Percentiles rank a stretch among this genome's conserved stretches.
These are phyloP conservation scores for Nidula niveotomentosa DNA, from an alignment of 1,284 basidiomycete species.

Conservation along the genomic window DNA sequence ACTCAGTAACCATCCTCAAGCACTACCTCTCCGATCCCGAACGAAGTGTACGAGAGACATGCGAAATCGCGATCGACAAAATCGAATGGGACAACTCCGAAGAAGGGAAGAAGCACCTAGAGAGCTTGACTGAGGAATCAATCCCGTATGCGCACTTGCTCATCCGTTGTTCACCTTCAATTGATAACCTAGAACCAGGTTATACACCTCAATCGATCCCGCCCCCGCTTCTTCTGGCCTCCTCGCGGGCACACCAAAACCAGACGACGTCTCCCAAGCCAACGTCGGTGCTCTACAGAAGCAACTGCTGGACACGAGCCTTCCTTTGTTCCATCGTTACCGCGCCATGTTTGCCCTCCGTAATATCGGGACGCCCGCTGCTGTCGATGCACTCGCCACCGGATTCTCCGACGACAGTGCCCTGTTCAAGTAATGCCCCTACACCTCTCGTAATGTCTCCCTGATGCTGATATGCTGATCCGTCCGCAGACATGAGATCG, in stretches of 20 bases:
- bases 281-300: slow-evolving; percentile 59
- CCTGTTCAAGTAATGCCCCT: slow-evolving; percentile 76
- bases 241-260: slow-evolving; percentile 49
- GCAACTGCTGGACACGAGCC: slow-evolving; percentile 66
- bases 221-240: slow-evolving; percentile 79
- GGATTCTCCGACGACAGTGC: slow-evolving; percentile 89
- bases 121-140: slow-evolving; percentile 30
- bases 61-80: slow-evolving; percentile 95
- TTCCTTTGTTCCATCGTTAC: slow-evolving; percentile 92
- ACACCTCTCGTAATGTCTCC: not conserved
- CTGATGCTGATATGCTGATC: not conserved
- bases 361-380: slow-evolving; percentile 80
- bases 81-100: slow-evolving; percentile 91
- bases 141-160: slow-evolving; percentile 32
- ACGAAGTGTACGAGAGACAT: slow-evolving; percentile 91
- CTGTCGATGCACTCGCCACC: slow-evolving; percentile 88
- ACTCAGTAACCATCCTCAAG: slow-evolving; percentile 71
- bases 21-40: slow-evolving; percentile 77
- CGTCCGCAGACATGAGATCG: slow-evolving; percentile 83
- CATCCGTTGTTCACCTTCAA: too few species aligned
- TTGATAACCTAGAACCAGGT: slow-evolving; percentile 14
- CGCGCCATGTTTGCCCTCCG: slow-evolving; percentile 98
- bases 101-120: slow-evolving; percentile 54
- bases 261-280: slow-evolving; percentile 43
- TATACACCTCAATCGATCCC: slow-evolving; percentile 93